A percentile compares a stretch with the other conserved stretches of the same genome.
Evolutionary conservation across 2,329 filamentous ascomycete species (phyloP).

Genomic region (Pezicula carpinea): DNA sequence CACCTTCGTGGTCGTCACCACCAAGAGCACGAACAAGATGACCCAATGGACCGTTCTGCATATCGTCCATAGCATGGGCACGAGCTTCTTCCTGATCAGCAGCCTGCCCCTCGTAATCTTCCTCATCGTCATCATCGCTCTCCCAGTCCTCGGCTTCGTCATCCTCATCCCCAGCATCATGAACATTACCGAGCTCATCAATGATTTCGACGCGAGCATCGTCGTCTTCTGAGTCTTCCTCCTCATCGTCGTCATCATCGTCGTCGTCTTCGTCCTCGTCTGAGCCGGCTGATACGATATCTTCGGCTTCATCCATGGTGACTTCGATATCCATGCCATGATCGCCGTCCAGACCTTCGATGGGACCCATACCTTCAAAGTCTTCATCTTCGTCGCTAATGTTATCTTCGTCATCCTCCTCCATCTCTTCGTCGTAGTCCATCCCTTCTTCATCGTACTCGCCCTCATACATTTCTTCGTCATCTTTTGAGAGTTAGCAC

Average conservation of each 20-base stretch:
- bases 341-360: constrained; percentile 68
- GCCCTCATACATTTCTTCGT: constrained; percentile 90
- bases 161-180: constrained; percentile 47
- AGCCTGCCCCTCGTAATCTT: constrained; percentile 49
- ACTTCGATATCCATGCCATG: constrained; percentile 61
- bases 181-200: constrained; percentile 56
- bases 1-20: constrained; percentile 21
- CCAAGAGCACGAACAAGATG: constrained; percentile 51
- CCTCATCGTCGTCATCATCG: constrained; percentile 44
- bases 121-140: constrained; percentile 52
- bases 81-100: constrained; percentile 49
- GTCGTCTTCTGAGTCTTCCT: constrained; percentile 49
- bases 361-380: constrained; percentile 75
- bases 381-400: constrained; percentile 87
- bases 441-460: constrained; percentile 78
- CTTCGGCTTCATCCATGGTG: constrained; percentile 71
- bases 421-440: constrained; percentile 83
- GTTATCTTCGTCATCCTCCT: constrained; percentile 75
- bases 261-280: constrained; percentile 53
- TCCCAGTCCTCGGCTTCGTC: constrained; percentile 54
- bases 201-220: constrained; percentile 49
- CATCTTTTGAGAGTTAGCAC: constrained; percentile 51
- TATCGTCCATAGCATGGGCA: constrained; percentile 36
- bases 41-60: constrained; percentile 37
- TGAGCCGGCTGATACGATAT: constrained; percentile 54